These are phyloP conservation scores for Hemileia vastatrix DNA, from an alignment of 1,284 basidiomycete species.

Conservation along the genomic window DNA sequence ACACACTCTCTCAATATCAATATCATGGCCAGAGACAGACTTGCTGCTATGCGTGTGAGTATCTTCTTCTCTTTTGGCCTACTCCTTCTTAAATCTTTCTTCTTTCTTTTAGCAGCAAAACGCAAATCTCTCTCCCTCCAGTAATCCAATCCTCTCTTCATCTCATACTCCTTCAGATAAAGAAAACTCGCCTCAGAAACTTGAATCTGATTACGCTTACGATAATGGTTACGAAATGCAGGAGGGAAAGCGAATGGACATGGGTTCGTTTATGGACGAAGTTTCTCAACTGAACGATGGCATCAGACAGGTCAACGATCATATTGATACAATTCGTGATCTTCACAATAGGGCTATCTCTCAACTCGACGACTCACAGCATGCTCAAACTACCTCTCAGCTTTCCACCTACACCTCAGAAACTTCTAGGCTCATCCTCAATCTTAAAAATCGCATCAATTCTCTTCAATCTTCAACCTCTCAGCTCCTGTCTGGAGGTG, in stretches of 20 bases:
- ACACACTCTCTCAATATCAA: too few species aligned
- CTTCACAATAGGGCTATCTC: conserved; percentile 11
- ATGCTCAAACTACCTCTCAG: conserved; percentile 10
- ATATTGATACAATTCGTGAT: conserved; percentile 15
- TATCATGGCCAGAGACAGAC: conserved; percentile 21
- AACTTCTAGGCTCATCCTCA: conserved; percentile 10
- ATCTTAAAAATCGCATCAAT: conserved; percentile 20
- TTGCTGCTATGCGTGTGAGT: conserved; percentile 20
- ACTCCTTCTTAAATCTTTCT: not conserved
- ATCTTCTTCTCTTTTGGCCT: not conserved
- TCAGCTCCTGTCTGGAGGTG: not conserved
- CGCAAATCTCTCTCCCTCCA: not conserved
- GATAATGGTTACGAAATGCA: conserved; percentile 12
- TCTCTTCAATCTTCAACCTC: conserved; percentile 14
- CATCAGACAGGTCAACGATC: conserved; percentile 13
- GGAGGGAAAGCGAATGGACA: conserved; percentile 13
- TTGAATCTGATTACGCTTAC: not conserved
- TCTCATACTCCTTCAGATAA: conserved; percentile 1
- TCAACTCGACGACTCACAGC: conserved; percentile 12
- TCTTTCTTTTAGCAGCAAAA: not conserved
- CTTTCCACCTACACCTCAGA: conserved; percentile 5
- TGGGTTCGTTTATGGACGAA: conserved; percentile 19
- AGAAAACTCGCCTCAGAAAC: conserved; percentile 1
- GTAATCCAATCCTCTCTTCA: not conserved
- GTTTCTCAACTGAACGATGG: conserved; percentile 20